A percentile compares a stretch with the other conserved stretches of the same genome.
These are phyloP conservation scores for Xylaria curta DNA, from an alignment of 495 filamentous ascomycete species.

Conservation along the genomic window DNA sequence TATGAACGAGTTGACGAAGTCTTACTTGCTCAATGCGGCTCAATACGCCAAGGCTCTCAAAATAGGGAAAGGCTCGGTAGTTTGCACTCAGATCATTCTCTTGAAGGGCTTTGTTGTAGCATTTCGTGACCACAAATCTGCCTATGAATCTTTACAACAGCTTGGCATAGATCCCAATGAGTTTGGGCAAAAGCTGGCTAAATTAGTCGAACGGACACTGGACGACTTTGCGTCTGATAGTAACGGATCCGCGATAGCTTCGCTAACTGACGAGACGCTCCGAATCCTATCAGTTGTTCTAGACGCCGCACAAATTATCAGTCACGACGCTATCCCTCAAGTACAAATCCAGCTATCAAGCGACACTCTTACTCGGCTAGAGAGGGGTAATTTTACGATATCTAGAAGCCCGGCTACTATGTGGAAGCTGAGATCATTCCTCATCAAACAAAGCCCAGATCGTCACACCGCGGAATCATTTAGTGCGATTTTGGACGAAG, in stretches of 20 bases:
- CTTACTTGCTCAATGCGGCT: conserved; percentile 33
- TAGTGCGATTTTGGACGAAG: conserved; percentile 31
- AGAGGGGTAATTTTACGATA: conserved; percentile 39
- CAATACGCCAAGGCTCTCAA: conserved; percentile 32
- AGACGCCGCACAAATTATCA: conserved; percentile 29
- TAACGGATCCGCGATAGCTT: conserved; percentile 7
- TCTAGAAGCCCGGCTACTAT: conserved; percentile 36
- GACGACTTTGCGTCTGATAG: conserved; percentile 27
- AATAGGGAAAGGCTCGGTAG: conserved; percentile 5
- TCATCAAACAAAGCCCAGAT: conserved; percentile 39
- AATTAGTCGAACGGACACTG: conserved; percentile 26
- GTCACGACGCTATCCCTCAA: not conserved
- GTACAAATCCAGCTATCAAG: conserved; percentile 26
- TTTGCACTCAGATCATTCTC: conserved; percentile 32
- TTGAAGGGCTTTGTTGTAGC: conserved; percentile 31
- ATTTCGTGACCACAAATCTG: conserved; percentile 22
- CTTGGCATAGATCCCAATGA: conserved; percentile 26
- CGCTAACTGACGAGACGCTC: conserved; percentile 22
- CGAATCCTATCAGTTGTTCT: conserved; percentile 27
- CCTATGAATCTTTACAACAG: conserved; percentile 16
- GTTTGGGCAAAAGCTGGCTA: conserved; percentile 29
- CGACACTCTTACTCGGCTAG: conserved; percentile 33
- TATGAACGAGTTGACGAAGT: conserved; percentile 28
- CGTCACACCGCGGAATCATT: conserved; percentile 29
- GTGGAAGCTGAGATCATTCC: conserved; percentile 50